Evolutionary conservation across 176 grass and related monocot genomes (phyloP), one percentile per base, ranked within the genome.

Genomic region (Poa annua): DNA sequence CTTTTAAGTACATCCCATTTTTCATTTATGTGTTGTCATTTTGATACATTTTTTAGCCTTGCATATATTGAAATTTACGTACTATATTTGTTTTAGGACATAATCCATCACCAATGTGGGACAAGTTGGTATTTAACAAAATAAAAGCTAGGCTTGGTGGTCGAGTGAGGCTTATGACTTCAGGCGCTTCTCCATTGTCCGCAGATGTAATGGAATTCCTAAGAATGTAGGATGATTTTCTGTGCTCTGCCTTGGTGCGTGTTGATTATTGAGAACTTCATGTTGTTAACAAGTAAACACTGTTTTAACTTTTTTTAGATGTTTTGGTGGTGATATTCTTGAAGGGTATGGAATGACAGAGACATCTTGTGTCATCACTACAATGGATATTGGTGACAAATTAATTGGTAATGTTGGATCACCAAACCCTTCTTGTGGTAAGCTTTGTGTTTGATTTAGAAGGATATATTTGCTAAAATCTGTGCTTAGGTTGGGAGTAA

Each of bases 311-410:
- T 80, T 44, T 64, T 87, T 21, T 79, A 98, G 96, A 85, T 98
- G 96, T 76, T 98, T 98, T 55, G 87, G 83, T 41, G 89, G 95
- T 80, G 74, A 88, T 36, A 72, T 98, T 89, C 19, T 95, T 81
- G 92, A 98, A 91, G 92, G 96, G 4, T 95, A 98, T 90, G 96
- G 92, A 85, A 98, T 98, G 96, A 98, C 96, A 51, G 96, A 95
- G 88, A 95, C 96, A 91, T 91, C 96, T 77, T 98, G 92, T 95
- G 63, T 98, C 84, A 93, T 98, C 49, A 75, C 60, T 80, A 53
- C 72, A 62, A 98, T 95, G 96, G 80, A 91, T 70, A 26, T 69
- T 45, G 90, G 83, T 80, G 96, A 98, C 64, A 92, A 32, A 22
- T 77, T 80, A 75, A 93, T 88, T 75, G 96, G 93, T 78, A 93